These are phyloP conservation scores for Zancudomyces culisetae DNA, from an alignment of 371 early-diverging fungal species.

Conservation along the genomic window DNA sequence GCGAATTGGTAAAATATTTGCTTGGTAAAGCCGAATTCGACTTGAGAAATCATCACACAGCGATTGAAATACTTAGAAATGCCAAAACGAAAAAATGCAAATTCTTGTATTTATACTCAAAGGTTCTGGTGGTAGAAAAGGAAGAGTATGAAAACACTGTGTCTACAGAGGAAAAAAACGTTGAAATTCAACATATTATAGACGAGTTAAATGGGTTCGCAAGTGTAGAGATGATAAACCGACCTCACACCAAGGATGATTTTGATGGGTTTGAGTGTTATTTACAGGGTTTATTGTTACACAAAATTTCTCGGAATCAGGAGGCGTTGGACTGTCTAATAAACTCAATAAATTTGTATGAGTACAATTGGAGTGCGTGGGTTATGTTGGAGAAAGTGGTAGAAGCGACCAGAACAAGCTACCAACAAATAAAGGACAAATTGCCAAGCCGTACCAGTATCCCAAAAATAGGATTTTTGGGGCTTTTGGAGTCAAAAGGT, in stretches of 20 bases:
- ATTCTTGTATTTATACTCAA: constrained; percentile 48
- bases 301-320: constrained; percentile 10
- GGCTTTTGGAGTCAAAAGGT: constrained; percentile 29
- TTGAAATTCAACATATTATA: background rate
- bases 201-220: background rate
- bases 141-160: background rate
- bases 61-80: constrained; percentile 27
- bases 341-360: constrained; percentile 42
- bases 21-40: constrained; percentile 55
- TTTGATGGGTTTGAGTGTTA: background rate
- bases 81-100: constrained; percentile 28
- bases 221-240: constrained; percentile 1
- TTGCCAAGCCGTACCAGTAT: constrained; percentile 16
- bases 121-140: constrained; percentile 11
- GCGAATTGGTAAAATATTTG: constrained; percentile 32
- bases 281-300: background rate
- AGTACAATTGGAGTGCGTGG: constrained; percentile 89
- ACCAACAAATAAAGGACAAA: no score
- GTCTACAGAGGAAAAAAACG: background rate
- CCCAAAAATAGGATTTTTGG: constrained; percentile 39
- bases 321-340: constrained; percentile 38
- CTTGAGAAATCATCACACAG: constrained; percentile 45
- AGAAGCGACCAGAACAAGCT: constrained; percentile 8
- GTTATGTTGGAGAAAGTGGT: constrained; percentile 41
- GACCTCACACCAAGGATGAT: no score